phyloP scores from a whole-genome alignment of 495 filamentous ascomycete genomes.

The Aspergillus baeticus region DNA sequence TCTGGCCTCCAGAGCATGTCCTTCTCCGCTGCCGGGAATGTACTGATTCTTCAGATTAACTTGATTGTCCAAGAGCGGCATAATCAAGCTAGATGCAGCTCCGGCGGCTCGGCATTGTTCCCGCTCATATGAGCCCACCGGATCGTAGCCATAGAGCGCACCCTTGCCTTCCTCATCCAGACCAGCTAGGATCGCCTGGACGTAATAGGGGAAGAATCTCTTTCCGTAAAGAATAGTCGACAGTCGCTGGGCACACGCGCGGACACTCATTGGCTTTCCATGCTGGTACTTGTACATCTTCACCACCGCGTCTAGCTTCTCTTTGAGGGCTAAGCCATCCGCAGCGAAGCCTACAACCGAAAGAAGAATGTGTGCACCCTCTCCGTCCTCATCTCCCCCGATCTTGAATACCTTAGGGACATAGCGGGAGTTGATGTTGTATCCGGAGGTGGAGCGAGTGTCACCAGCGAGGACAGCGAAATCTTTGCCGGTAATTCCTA shows the following conservation, averaged over 20 bases:
- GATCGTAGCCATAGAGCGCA: conserved; percentile 95
- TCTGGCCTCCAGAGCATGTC: conserved; percentile 67
- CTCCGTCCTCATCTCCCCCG: conserved; percentile 81
- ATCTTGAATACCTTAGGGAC: conserved; percentile 96
- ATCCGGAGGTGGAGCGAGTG: conserved; percentile 89
- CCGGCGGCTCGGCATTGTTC: conserved; percentile 95
- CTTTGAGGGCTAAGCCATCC: conserved; percentile 85
- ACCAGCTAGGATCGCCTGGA: conserved; percentile 87
- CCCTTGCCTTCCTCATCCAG: conserved; percentile 94
- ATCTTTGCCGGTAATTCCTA: conserved; percentile 89
- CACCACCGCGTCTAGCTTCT: conserved; percentile 84
- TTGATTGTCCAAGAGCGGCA: conserved; percentile 99
- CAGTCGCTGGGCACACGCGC: conserved; percentile 88
- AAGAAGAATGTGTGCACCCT: conserved; percentile 79
- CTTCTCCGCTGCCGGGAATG: conserved; percentile 80
- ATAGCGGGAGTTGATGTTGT: conserved; percentile 97
- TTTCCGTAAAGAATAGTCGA: conserved; percentile 94
- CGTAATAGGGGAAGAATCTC: conserved; percentile 98
- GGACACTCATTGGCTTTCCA: conserved; percentile 87
- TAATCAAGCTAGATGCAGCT: conserved; percentile 94
- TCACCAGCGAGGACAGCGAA: conserved; percentile 96
- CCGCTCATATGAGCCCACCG: conserved; percentile 92
- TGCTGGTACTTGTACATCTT: conserved; percentile 98
- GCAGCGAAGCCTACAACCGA: conserved; percentile 95
- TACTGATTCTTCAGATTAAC: conserved; percentile 99